Evolutionary conservation across 2,329 filamentous ascomycete genomes (phyloP).

Genomic region (Immersiporthe knoxdaviesiana): DNA sequence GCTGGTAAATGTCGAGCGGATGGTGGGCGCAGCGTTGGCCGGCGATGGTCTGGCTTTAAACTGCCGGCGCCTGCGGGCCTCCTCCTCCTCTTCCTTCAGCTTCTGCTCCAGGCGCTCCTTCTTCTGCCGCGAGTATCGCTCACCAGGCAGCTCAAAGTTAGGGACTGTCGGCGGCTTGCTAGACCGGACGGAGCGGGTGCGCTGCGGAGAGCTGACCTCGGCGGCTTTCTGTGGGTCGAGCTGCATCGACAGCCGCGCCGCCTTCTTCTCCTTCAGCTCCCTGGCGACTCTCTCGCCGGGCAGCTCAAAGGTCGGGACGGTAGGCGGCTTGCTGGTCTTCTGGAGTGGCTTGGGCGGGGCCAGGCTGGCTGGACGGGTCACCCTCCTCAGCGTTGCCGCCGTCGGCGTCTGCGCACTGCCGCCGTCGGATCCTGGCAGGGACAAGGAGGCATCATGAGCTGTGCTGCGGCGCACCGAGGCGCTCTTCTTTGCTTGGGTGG

Average conservation of each 20-base stretch:
- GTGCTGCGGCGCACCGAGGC: constrained; percentile 10
- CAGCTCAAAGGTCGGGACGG: constrained; percentile 62
- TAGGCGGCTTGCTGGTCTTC: constrained; percentile 59
- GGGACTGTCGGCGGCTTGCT: constrained; percentile 57
- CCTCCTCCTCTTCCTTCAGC: constrained; percentile 61
- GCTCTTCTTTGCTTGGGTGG: background rate
- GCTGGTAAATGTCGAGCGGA: constrained; percentile 62
- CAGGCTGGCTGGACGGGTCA: constrained; percentile 45
- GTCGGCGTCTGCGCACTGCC: constrained; percentile 33
- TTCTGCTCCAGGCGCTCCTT: constrained; percentile 59
- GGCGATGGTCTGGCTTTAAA: constrained; percentile 66
- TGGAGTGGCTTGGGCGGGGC: constrained; percentile 49
- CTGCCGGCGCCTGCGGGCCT: constrained; percentile 61
- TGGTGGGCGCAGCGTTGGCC: constrained; percentile 43
- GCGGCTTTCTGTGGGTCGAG: constrained; percentile 42
- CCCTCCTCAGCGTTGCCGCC: constrained; percentile 35
- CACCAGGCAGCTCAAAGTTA: constrained; percentile 65
- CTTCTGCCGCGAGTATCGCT: constrained; percentile 60
- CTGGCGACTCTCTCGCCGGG: constrained; percentile 65
- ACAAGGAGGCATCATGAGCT: constrained; percentile 8
- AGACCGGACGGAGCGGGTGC: constrained; percentile 52
- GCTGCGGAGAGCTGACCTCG: constrained; percentile 44
- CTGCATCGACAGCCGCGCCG: constrained; percentile 53
- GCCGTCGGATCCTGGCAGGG: background rate
- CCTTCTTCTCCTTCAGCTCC: constrained; percentile 60